These are phyloP conservation scores for Boletus subparvulus DNA, from an alignment of 768 basidiomycete species.

Conservation along the genomic window DNA sequence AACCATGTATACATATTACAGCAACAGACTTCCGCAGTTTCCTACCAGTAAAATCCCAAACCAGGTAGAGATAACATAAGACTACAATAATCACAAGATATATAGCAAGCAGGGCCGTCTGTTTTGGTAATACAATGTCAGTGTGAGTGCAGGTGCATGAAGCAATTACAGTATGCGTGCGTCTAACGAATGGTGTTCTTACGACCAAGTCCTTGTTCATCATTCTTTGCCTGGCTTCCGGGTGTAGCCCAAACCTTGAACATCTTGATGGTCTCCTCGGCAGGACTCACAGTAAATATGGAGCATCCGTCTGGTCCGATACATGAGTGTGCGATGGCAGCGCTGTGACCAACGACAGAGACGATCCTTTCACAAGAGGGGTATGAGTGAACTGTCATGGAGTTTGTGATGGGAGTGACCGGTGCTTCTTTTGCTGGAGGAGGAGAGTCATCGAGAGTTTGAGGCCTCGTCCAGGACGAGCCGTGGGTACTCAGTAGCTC, in stretches of 20 bases:
- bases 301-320: slow-evolving; percentile 61
- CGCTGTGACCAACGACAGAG: slow-evolving; percentile 55
- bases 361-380: slow-evolving; percentile 52
- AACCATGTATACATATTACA: neutral
- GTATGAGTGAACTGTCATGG: slow-evolving; percentile 52
- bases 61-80: slow-evolving; percentile 5
- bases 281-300: slow-evolving; percentile 62
- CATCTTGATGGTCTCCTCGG: slow-evolving; percentile 70
- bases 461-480: slow-evolving; percentile 28
- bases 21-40: neutral
- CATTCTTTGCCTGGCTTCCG: slow-evolving; percentile 15
- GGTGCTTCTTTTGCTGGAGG: slow-evolving; percentile 24
- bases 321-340: slow-evolving; percentile 58
- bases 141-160: slow-evolving; percentile 5
- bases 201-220: slow-evolving; percentile 20
- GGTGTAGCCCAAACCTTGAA: slow-evolving; percentile 61
- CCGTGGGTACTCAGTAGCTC: slow-evolving; percentile 85
- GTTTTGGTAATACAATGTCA: slow-evolving; percentile 6
- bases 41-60: neutral
- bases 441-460: slow-evolving; percentile 17
- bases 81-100: slow-evolving; percentile 11
- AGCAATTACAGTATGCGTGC: slow-evolving; percentile 1
- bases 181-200: slow-evolving; percentile 30
- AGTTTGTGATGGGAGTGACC: slow-evolving; percentile 36
- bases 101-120: slow-evolving; percentile 2